Evolutionary conservation across 2,329 filamentous ascomycete species (phyloP).

Genomic region (Xylogone sp.): DNA sequence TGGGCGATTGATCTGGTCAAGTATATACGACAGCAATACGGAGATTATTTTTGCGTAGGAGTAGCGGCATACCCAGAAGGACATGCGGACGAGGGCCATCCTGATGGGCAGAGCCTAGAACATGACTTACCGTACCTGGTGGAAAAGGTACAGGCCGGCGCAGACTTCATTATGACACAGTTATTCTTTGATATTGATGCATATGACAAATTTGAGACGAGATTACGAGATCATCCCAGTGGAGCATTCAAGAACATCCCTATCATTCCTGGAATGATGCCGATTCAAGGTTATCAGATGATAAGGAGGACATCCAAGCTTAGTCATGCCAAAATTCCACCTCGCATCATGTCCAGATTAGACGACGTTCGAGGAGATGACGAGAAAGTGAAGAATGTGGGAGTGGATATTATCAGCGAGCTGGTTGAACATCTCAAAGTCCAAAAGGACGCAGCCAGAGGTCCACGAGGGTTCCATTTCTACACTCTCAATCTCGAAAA

Average conservation of each 20-base stretch:
- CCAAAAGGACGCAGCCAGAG: conserved; percentile 51
- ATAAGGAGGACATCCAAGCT: conserved; percentile 91
- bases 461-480: conserved; percentile 85
- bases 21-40: conserved; percentile 82
- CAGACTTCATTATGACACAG: conserved; percentile 98
- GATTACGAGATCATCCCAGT: conserved; percentile 74
- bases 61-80: conserved; percentile 95
- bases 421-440: conserved; percentile 75
- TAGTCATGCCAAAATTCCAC: conserved; percentile 81
- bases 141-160: conserved; percentile 86
- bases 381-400: conserved; percentile 74
- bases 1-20: conserved; percentile 86
- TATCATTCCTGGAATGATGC: conserved; percentile 95
- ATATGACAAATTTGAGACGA: conserved; percentile 75
- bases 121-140: conserved; percentile 84
- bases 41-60: conserved; percentile 94
- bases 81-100: conserved; percentile 86
- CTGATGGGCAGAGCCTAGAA: conserved; percentile 63
- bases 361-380: conserved; percentile 75
- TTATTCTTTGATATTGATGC: conserved; percentile 89
- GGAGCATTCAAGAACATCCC: conserved; percentile 81
- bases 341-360: conserved; percentile 63
- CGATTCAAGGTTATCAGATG: conserved; percentile 96
- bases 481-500: conserved; percentile 97
- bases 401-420: conserved; percentile 79